phyloP scores from a whole-genome alignment of 345 rosid species.

The Heritiera littoralis region DNA sequence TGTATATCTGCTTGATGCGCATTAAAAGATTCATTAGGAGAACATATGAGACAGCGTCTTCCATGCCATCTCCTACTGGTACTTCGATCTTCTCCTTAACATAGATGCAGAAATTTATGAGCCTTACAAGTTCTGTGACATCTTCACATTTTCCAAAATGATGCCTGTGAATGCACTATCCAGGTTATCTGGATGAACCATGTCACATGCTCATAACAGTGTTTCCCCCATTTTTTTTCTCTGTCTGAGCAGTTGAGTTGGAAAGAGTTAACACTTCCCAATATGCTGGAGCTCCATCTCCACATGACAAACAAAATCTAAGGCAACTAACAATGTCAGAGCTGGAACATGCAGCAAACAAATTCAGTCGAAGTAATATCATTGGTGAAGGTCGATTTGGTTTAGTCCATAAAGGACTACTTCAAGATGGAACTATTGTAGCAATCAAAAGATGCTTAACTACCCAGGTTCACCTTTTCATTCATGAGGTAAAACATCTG shows the following conservation, averaged over 20 bases:
- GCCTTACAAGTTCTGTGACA: neutral
- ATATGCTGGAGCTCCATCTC: slow-evolving; percentile 28
- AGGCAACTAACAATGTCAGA: slow-evolving; percentile 37
- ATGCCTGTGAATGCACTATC: neutral
- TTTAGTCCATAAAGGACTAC: slow-evolving; percentile 45
- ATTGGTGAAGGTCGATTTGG: slow-evolving; percentile 53
- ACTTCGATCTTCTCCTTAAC: slow-evolving; percentile 11
- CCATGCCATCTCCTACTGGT: slow-evolving; percentile 40
- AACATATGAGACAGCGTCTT: slow-evolving; percentile 38
- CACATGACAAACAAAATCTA: slow-evolving; percentile 16
- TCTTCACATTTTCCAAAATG: too few species aligned
- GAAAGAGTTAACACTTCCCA: slow-evolving; percentile 30
- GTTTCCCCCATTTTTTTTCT: neutral
- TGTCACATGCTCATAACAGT: neutral
- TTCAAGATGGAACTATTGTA: slow-evolving; percentile 48
- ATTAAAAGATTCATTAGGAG: slow-evolving; percentile 30
- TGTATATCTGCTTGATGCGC: slow-evolving; percentile 49
- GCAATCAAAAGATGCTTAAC: slow-evolving; percentile 42
- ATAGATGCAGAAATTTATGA: neutral
- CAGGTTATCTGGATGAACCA: neutral
- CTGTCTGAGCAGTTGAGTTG: slow-evolving; percentile 31
- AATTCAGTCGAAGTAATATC: slow-evolving; percentile 42
- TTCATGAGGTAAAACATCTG: slow-evolving; percentile 32
- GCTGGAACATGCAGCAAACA: slow-evolving; percentile 42
- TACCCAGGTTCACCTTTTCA: slow-evolving; percentile 26